Evolutionary conservation across 2,329 filamentous ascomycete species (phyloP).

Genomic region (Penicillium sp.): DNA sequence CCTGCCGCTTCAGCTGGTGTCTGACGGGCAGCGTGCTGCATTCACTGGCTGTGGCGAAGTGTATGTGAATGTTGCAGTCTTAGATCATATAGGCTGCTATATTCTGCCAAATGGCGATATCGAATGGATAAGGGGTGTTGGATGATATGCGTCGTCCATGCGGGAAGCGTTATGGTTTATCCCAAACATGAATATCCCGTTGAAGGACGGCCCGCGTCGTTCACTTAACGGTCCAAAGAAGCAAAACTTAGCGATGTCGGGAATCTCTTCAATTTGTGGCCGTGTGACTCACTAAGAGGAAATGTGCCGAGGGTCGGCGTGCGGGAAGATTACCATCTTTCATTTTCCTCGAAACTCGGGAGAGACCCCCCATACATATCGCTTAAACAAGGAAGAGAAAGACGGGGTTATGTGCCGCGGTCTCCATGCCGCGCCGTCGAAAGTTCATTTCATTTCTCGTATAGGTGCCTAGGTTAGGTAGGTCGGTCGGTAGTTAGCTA

Average conservation of each 20-base stretch:
- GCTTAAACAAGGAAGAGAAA: neutral
- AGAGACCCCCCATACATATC: neutral
- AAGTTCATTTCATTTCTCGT: neutral
- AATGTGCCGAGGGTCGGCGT: neutral
- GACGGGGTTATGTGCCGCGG: neutral
- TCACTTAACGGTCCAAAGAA: slow-evolving; percentile 16
- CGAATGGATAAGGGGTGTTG: neutral
- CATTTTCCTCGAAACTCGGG: neutral
- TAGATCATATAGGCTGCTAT: neutral
- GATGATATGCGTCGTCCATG: neutral
- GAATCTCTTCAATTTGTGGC: slow-evolving; percentile 3
- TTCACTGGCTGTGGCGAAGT: neutral
- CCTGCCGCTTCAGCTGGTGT: slow-evolving; percentile 2
- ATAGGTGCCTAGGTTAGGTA: too few relatives aligned
- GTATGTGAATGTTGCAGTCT: neutral
- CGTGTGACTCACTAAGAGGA: neutral
- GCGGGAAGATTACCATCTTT: neutral
- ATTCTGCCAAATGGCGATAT: neutral
- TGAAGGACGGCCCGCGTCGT: neutral
- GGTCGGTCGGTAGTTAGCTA: too few relatives aligned
- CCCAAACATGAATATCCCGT: neutral
- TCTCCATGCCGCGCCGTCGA: neutral
- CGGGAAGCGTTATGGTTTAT: neutral
- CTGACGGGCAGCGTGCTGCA: neutral
- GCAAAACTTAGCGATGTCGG: slow-evolving; percentile 1